These are phyloP conservation scores for Exserohilum rostratum DNA, from an alignment of 2,329 filamentous ascomycete genomes.

Conservation along the genomic window DNA sequence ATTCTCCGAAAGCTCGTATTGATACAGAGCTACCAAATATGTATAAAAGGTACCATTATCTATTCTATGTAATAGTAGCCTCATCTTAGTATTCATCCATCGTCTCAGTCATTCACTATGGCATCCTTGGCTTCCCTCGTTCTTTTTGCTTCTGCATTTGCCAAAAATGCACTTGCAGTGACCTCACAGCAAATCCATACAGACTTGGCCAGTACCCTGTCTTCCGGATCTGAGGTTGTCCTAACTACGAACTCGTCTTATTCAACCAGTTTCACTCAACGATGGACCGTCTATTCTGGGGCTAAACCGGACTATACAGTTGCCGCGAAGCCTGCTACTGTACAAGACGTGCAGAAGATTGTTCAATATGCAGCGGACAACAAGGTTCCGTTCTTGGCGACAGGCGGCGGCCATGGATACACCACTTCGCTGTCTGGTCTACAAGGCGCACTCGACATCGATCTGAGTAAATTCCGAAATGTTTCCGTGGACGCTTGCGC, in stretches of 20 bases:
- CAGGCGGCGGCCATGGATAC: not conserved
- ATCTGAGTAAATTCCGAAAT: not conserved
- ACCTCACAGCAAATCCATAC: slow-evolving; percentile 4
- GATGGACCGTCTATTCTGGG: slow-evolving; percentile 1
- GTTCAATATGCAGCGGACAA: not conserved
- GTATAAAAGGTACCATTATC: not conserved
- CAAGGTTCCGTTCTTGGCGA: slow-evolving; percentile 3
- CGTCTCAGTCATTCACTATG: not conserved
- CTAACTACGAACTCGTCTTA: not conserved
- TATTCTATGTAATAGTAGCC: not conserved
- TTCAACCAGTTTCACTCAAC: not conserved
- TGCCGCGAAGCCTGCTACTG: slow-evolving; percentile 2
- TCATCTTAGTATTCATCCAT: not conserved
- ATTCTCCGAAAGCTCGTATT: not conserved
- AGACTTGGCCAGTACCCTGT: slow-evolving; percentile 1
- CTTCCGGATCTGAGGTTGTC: not conserved
- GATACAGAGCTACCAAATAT: not conserved
- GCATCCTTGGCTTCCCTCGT: not conserved
- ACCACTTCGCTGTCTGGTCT: not conserved
- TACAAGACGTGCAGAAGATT: slow-evolving; percentile 1
- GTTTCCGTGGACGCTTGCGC: not conserved
- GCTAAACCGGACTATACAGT: not conserved
- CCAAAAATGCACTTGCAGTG: not conserved
- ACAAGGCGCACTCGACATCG: not conserved
- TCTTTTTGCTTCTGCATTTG: not conserved